Conservation (phyloP, 345 rosid genomes). For the Citrus maxima region DNA sequence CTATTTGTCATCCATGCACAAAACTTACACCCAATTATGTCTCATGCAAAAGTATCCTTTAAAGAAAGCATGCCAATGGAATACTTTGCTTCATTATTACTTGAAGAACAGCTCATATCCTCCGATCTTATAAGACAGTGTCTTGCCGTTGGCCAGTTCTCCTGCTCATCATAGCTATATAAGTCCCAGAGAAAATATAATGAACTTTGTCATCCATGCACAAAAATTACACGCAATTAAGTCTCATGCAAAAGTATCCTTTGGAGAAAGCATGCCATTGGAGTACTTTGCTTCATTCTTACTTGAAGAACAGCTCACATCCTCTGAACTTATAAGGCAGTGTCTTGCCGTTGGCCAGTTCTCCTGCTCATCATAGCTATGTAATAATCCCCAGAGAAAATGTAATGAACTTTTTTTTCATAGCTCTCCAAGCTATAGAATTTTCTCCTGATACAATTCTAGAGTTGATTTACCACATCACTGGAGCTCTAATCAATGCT, state of each 20-base stretch:
- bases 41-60: neutral
- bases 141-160: neutral
- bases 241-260: neutral
- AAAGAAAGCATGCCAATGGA: neutral
- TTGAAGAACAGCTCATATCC: neutral
- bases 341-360: neutral
- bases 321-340: neutral
- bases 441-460: neutral
- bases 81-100: neutral
- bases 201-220: neutral
- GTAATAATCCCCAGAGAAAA: neutral
- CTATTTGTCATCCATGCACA: neutral
- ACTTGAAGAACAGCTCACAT: neutral
- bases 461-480: neutral
- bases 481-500: neutral
- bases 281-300: neutral
- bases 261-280: neutral
- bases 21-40: neutral
- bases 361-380: neutral
- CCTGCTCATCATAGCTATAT: neutral
- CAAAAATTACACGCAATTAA: neutral
- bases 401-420: neutral
- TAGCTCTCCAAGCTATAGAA: neutral
- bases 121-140: neutral
- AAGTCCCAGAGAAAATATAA: neutral